These are phyloP conservation scores for Colletotrichum sp. DNA, from an alignment of 2,329 filamentous ascomycete genomes.

Conservation along the genomic window DNA sequence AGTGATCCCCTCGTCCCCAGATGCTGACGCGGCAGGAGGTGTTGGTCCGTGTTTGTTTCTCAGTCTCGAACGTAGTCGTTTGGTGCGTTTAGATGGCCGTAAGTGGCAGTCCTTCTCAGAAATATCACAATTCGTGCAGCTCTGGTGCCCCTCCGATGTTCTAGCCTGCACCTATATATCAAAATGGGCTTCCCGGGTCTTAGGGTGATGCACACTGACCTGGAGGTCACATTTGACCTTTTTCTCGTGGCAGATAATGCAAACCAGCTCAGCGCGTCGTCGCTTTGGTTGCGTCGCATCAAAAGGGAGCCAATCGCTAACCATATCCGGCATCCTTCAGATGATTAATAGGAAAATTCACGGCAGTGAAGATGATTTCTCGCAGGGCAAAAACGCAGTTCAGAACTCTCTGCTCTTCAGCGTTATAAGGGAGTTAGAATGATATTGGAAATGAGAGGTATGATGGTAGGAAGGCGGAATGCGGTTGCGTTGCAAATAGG, in stretches of 20 bases:
- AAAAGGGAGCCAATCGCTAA: slow-evolving; percentile 38
- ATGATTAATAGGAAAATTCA: not conserved
- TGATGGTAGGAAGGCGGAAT: not conserved
- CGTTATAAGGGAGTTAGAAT: not conserved
- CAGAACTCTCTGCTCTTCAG: not conserved
- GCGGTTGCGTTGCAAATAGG: not conserved
- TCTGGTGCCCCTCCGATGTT: slow-evolving; percentile 24
- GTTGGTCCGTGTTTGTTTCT: not conserved
- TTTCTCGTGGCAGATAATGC: slow-evolving; percentile 37
- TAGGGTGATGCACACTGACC: slow-evolving; percentile 6
- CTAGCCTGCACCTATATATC: slow-evolving; percentile 14
- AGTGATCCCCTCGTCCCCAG: not conserved
- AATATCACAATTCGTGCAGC: slow-evolving; percentile 32
- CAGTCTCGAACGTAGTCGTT: slow-evolving; percentile 16
- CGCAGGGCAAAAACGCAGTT: not conserved
- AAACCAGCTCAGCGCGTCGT: slow-evolving; percentile 35
- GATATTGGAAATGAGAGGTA: not conserved
- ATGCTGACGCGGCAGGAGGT: not conserved
- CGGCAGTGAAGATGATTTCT: not conserved
- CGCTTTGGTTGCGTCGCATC: slow-evolving; percentile 33
- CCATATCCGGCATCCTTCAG: slow-evolving; percentile 31
- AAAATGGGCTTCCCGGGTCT: not conserved
- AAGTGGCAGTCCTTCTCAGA: slow-evolving; percentile 31
- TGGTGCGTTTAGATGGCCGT: slow-evolving; percentile 32
- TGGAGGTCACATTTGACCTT: slow-evolving; percentile 41